phyloP scores from a whole-genome alignment of 495 filamentous ascomycete genomes.

The Talaromyces borbonicus region DNA sequence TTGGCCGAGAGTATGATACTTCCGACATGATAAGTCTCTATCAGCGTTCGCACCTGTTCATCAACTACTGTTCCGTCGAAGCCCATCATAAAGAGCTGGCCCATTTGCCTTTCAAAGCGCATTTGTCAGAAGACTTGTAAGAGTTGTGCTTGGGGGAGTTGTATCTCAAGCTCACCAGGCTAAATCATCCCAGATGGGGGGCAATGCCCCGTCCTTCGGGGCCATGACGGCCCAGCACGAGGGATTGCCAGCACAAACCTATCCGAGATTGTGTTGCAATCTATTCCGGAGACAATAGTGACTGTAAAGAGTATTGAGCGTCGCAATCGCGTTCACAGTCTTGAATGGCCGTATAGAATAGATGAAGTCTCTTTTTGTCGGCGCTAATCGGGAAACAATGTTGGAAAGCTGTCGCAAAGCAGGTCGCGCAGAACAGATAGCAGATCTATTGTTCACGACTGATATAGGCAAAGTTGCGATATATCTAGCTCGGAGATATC shows the following conservation, averaged over 20 bases:
- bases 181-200: conserved; percentile 39
- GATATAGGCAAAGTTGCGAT: too few relatives aligned
- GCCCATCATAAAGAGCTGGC: conserved; percentile 92
- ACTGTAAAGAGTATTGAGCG: too few relatives aligned
- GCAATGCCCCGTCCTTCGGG: conserved; percentile 40
- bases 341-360: too few relatives aligned
- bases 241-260: conserved; percentile 21
- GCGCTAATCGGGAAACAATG: too few relatives aligned
- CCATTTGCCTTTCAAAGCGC: conserved; percentile 50
- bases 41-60: conserved; percentile 72
- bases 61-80: conserved; percentile 86
- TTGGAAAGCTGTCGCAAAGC: too few relatives aligned
- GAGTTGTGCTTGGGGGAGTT: not conserved
- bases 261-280: not conserved
- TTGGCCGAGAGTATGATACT: conserved; percentile 81
- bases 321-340: too few relatives aligned
- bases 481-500: too few relatives aligned
- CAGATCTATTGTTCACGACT: too few relatives aligned
- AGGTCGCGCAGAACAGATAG: too few relatives aligned
- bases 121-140: not conserved
- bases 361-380: too few relatives aligned
- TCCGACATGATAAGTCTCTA: conserved; percentile 75
- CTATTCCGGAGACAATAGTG: too few relatives aligned
- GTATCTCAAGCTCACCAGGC: conserved; percentile 24
- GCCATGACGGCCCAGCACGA: conserved; percentile 31